These are phyloP conservation scores for Baorangia bicolor DNA, from an alignment of 768 basidiomycete species.

Conservation along the genomic window DNA sequence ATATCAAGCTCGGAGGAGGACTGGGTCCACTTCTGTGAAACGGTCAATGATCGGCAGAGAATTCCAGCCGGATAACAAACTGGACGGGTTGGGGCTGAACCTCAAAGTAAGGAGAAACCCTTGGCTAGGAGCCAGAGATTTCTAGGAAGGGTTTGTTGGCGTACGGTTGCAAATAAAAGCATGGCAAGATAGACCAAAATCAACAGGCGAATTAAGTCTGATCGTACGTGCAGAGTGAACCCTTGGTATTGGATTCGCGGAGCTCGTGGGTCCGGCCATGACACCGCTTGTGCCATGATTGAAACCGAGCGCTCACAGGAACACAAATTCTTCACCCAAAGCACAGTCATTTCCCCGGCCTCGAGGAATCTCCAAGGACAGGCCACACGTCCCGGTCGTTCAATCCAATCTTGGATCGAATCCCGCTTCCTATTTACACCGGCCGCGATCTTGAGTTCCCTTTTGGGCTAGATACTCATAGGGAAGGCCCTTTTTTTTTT, in stretches of 20 bases:
- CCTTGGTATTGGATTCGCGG: constrained; percentile 34
- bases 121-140: constrained; percentile 21
- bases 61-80: constrained; percentile 28
- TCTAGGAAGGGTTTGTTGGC: constrained; percentile 29
- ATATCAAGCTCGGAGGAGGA: constrained; percentile 11
- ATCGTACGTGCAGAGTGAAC: constrained; percentile 31
- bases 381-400: constrained; percentile 11
- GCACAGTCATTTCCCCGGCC: constrained; percentile 36
- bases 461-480: constrained; percentile 44
- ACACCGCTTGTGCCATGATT: constrained; percentile 31
- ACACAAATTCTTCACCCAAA: constrained; percentile 29
- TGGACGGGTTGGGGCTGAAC: constrained; percentile 19
- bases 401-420: constrained; percentile 35
- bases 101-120: constrained; percentile 16
- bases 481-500: constrained; percentile 26
- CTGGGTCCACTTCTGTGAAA: constrained; percentile 12
- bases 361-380: constrained; percentile 49
- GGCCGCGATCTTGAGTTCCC: constrained; percentile 44
- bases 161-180: constrained; percentile 31
- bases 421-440: constrained; percentile 43
- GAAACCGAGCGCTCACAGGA: constrained; percentile 33
- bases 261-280: constrained; percentile 30
- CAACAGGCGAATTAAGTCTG: constrained; percentile 32
- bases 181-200: constrained; percentile 32
- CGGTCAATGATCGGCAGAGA: constrained; percentile 29